phyloP scores from a whole-genome alignment of 306 rosid genomes.

The Neltuma alba region DNA sequence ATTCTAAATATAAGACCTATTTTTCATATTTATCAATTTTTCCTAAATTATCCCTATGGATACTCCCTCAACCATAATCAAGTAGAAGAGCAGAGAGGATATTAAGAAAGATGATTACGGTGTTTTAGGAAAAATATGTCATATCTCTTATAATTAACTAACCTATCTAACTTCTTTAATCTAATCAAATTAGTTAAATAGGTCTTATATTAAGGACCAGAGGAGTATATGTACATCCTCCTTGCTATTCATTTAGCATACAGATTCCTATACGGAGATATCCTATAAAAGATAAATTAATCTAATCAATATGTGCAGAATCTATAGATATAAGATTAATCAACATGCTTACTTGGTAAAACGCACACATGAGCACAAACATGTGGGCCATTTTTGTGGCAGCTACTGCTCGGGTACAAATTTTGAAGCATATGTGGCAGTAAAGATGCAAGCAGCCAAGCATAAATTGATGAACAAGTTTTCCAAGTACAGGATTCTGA shows the following conservation, averaged over 20 bases:
- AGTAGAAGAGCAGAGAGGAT: too few species aligned
- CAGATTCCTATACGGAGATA: slow-evolving; percentile 36
- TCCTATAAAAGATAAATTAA: slow-evolving; percentile 2
- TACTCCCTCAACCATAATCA: too few species aligned
- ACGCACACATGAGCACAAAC: slow-evolving; percentile 26
- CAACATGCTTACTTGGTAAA: background rate
- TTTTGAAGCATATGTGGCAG: slow-evolving; percentile 37
- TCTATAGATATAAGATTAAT: background rate
- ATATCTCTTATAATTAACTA: too few species aligned
- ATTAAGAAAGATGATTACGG: too few species aligned
- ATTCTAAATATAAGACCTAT: too few species aligned
- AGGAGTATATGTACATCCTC: background rate
- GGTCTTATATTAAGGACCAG: too few species aligned
- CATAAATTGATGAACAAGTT: slow-evolving; percentile 38
- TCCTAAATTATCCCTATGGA: too few species aligned
- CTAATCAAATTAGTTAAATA: too few species aligned
- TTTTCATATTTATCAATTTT: too few species aligned
- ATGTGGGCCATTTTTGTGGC: slow-evolving; percentile 50
- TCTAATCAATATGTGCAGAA: background rate
- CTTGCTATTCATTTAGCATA: slow-evolving; percentile 23
- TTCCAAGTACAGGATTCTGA: slow-evolving; percentile 34
- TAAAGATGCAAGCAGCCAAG: slow-evolving; percentile 31
- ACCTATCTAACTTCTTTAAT: too few species aligned
- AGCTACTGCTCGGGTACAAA: slow-evolving; percentile 34
- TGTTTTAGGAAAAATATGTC: too few species aligned